Evolutionary conservation across 1,139 yeast genomes (phyloP).

Genomic region (Debaryomycetaceae sp.): DNA sequence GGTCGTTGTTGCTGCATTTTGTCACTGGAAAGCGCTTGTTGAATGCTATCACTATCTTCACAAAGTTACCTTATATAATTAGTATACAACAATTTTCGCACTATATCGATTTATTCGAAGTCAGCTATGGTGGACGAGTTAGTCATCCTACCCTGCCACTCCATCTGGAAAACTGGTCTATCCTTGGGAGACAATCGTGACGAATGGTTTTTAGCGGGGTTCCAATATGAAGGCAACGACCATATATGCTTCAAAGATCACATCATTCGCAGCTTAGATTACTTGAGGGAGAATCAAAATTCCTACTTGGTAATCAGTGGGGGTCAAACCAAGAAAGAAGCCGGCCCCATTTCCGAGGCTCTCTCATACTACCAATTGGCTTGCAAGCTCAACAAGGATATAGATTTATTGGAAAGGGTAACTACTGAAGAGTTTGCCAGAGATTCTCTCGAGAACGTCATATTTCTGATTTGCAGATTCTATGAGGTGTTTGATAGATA

Average conservation of each 20-base stretch:
- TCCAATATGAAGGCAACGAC: conserved; percentile 67
- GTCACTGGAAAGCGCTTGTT: conserved; percentile 68
- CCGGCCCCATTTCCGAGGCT: conserved; percentile 60
- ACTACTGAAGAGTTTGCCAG: conserved; percentile 67
- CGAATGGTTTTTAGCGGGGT: conserved; percentile 65
- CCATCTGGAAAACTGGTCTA: conserved; percentile 51
- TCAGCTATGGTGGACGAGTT: conserved; percentile 17
- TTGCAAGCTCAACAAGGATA: conserved; percentile 8
- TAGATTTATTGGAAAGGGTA: conserved; percentile 21
- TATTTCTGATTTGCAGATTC: conserved; percentile 60
- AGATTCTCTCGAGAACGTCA: conserved; percentile 77
- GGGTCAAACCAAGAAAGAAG: conserved; percentile 61
- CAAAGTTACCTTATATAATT: conserved; percentile 10
- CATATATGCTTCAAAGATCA: conserved; percentile 68
- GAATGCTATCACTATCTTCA: conserved; percentile 56
- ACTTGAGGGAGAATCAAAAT: conserved; percentile 25
- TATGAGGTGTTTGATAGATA: conserved; percentile 43
- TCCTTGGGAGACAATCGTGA: conserved; percentile 33
- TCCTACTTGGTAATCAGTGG: conserved; percentile 59
- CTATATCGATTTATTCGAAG: neutral
- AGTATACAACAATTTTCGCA: conserved; percentile 2
- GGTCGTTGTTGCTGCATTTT: conserved; percentile 77
- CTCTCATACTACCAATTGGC: conserved; percentile 50
- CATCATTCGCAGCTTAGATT: conserved; percentile 35
- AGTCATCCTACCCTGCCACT: conserved; percentile 66